A percentile compares a stretch with the other conserved stretches of the same genome.
These are phyloP conservation scores for Metarhizium anisopliae DNA, from an alignment of 2,329 filamentous ascomycete species.

Conservation along the genomic window DNA sequence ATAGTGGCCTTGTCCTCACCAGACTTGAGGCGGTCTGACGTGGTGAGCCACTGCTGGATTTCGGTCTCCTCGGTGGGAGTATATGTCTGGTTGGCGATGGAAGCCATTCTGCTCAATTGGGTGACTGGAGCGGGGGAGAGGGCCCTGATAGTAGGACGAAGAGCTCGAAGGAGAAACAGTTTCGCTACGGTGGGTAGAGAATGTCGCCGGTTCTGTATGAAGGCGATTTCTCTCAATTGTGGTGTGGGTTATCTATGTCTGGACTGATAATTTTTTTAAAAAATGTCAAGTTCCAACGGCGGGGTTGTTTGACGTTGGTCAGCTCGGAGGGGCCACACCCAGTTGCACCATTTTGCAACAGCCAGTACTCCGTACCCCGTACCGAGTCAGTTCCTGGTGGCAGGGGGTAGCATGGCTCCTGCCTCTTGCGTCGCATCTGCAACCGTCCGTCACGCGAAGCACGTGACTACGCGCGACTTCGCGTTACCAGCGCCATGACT, in stretches of 20 bases:
- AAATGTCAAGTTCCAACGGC: not conserved
- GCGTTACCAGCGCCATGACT: constrained; percentile 22
- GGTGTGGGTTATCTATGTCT: not conserved
- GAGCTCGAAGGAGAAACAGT: constrained; percentile 34
- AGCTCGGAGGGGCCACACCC: not conserved
- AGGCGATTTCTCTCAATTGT: constrained; percentile 5
- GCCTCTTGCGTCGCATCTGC: constrained; percentile 8
- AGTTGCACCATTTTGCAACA: not conserved
- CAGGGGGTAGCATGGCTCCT: not conserved
- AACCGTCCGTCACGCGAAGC: constrained; percentile 4
- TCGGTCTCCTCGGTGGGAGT: constrained; percentile 73
- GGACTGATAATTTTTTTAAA: not conserved
- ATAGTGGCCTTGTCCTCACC: constrained; percentile 55
- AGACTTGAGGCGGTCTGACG: constrained; percentile 55
- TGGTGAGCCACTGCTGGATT: constrained; percentile 81
- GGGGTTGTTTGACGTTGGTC: not conserved
- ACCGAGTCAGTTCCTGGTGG: constrained; percentile 2
- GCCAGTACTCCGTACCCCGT: not conserved
- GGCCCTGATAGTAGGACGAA: constrained; percentile 23
- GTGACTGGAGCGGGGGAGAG: constrained; percentile 25
- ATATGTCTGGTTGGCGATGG: constrained; percentile 61
- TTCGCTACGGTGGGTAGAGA: constrained; percentile 18
- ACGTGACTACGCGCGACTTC: constrained; percentile 27
- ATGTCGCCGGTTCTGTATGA: not conserved
- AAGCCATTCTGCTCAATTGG: constrained; percentile 47